Evolutionary conservation across 208 protist genomes (phyloP), one percentile per base, ranked within the genome.

Genomic region (Plasmodiophora brassicae): DNA sequence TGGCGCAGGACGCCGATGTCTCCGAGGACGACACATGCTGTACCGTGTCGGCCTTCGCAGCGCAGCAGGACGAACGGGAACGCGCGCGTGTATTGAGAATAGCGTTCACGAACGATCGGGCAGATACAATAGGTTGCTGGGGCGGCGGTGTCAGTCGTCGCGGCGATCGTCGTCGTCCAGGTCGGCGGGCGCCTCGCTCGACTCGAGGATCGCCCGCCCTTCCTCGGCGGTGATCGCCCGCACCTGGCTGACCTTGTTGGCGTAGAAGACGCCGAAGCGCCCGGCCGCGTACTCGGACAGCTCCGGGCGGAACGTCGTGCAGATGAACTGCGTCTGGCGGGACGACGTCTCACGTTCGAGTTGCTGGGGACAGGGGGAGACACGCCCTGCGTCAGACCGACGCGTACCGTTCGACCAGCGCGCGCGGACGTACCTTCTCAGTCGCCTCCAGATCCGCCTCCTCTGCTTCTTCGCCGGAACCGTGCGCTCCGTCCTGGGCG

Each of bases 251-350:
- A 98, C 93, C 89, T 97, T 97, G 91, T 98, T 98, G 54, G 95
- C 91, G 92, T 97, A 97, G 57, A 96, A 96, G 85, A 98, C 97
- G 25, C 95, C 95, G 85, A 97, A 98, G 84, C 97, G 94, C 50
- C 94, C 92, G 93, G 98, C 94, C 0, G 96, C 97, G 10, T 93
- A 90, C 32, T 95, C 90, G 1, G 99, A 92, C 90, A 99, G 93
- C 45, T 89, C 88, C 1, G 88, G 57, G 8, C 98, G 97, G 94
- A 99, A 99, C 0, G 96, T 98, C 10, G 97, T 97, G 36, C 96
- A 96, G 71, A 99, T 96, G 91, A 99, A 99, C 93, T 99, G 98
- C 88, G 95, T 96, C 22, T 93, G 35, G 28, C 91, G 91, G 0
- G 93, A 94, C 88, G 96, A 94, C 0, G 96, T 95, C 0, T 94